Base-by-base conservation (phyloP, 768 basidiomycete species). In the Suillus hirtellus region DNA sequence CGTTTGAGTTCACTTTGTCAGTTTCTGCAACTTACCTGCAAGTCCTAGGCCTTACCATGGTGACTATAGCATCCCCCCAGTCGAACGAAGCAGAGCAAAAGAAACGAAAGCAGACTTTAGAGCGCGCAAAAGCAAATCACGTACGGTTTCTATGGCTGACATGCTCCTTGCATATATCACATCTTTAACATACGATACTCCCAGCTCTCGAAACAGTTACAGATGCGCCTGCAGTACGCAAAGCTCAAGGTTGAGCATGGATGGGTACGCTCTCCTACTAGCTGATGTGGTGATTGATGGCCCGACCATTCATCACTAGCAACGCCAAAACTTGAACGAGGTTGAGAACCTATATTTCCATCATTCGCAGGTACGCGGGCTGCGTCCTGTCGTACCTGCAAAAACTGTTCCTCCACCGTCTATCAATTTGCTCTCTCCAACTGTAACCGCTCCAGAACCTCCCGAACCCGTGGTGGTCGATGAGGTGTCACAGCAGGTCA, bases 291-390 rank as follows among this genome's bases (percentile, higher is more conserved):
- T 19, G 15, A 24, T 42, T 27, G 40, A 58, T 42, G 10, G 17
- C n/a, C 3, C 11, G 17, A 31, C 42, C 17, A 34, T 31, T 7
- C 63, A 62, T 15, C 68, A 90, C 14, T 70, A 90, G 89, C 88
- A 90, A 86, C 83, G 86, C 63, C 90, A 92, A 74, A 90, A 82
- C 53, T 75, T 92, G 60, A 90, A 89, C 69, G 90, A 92, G 75
- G 90, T 92, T 6, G 90, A 92, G 73, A 92, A 92, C 69, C 79
- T 92, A 10, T 92, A 91, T 77, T 92, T 92, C 69, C 87, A 86
- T 56, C 87, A 89, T 70, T 88, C 89, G 0, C 86, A 89, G 59
- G 74, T 79, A 34, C 80, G 80, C 62, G 75, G 43, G 14, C 63
- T 64, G 9, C 73, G 70, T 40, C 66, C 71, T 8, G 60, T 64